Base-by-base conservation (phyloP, 2,329 filamentous ascomycete genomes). In the Diplocarpon mali region DNA sequence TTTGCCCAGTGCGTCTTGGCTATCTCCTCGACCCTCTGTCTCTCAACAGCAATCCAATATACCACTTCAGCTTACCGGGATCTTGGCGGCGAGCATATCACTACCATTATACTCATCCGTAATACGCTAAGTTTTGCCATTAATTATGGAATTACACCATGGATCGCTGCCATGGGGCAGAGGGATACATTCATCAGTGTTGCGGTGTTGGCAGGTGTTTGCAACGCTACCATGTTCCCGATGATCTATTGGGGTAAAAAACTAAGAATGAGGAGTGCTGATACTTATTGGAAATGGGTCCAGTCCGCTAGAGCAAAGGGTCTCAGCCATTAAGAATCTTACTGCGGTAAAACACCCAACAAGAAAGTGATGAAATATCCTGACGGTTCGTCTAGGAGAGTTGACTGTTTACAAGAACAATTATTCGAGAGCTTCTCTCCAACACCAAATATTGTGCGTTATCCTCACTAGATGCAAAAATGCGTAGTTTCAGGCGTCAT, bases 81-180 rank as follows among this genome's bases (percentile, higher is more conserved):
- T 13, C 54, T 72, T 2, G 62, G 62, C 20, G 69, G 68, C 0
- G 69, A 72, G 50, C 64, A 66, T 1, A 66, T 72, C 38, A 65
- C 70, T 6, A 68, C 69, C 1, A 67, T 71, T 8, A 72, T 72
- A 31, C 43, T 72, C 1, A 53, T 55, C 15, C 59, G 69, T 7
- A 72, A 72, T 47, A 70, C 67, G 1, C 66, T 71, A 61, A 64
- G 60, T 28, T 72, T 71, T 48, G 69, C 67, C 9, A 65, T 72
- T 31, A 65, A 65, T 35, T 75, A 76, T 53, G 71, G 72, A 11
- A 66, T 69, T 30, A 69, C 66, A 0, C 67, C 67, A 0, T 69
- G 67, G 67, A 53, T 68, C 3, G 59, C 59, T 11, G 56, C 58
- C 1, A 45, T 66, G 35, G 67, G 67, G 0, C 55, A 61, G 15